Conservation (phyloP, 805 yeast genomes). For the Isabelozyma heimii region DNA sequence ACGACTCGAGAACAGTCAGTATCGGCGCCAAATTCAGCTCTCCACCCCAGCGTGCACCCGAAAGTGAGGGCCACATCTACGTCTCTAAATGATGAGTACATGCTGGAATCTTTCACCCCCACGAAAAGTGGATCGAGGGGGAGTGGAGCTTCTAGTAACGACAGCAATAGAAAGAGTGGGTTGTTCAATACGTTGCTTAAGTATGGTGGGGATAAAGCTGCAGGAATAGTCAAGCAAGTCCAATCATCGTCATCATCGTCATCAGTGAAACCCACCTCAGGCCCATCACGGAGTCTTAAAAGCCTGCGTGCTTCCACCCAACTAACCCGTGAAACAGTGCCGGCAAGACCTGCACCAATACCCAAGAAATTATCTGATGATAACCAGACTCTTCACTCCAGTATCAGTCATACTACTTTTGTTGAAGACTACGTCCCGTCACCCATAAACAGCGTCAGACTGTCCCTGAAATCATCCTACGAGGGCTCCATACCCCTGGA, state of each 20-base stretch:
- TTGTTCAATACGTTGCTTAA: conserved; percentile 39
- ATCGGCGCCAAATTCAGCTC: background rate
- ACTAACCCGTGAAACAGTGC: background rate
- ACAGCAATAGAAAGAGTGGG: conserved; percentile 23
- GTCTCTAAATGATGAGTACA: conserved; percentile 7
- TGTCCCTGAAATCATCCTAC: conserved; percentile 6
- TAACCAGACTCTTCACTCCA: background rate
- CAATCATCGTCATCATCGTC: conserved; percentile 10
- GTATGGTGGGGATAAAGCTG: conserved; percentile 39
- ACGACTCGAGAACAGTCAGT: conserved; percentile 6
- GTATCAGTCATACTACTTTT: background rate
- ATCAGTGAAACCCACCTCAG: background rate
- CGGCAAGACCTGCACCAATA: background rate
- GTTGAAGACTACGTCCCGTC: background rate
- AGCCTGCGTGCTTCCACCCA: background rate
- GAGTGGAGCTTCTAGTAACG: conserved; percentile 13
- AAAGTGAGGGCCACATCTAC: conserved; percentile 4
- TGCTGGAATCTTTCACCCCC: conserved; percentile 10
- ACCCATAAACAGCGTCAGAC: background rate
- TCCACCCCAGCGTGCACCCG: background rate
- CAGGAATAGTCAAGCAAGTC: conserved; percentile 32
- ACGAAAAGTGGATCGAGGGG: background rate
- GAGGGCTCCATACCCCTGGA: background rate
- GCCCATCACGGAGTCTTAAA: background rate
- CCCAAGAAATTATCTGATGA: background rate